Conservation (phyloP, 164 flowering plant species). For the Liriodendron chinense region DNA sequence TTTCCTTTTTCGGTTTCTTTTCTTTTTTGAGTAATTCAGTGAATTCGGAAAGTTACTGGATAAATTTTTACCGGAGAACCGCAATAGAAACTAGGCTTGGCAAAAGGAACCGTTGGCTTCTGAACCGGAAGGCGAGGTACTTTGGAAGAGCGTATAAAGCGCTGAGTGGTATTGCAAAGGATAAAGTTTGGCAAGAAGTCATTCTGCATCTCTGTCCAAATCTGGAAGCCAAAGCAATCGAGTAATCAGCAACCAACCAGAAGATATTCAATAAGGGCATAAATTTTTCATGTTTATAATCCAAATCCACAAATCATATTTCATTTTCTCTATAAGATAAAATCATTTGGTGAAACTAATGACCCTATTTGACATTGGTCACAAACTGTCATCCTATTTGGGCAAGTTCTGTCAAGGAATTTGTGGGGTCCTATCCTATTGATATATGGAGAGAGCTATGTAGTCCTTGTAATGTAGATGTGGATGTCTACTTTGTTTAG, state of each 20-base stretch:
- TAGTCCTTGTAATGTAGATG: no score
- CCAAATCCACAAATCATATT: not conserved
- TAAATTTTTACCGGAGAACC: conserved; percentile 77
- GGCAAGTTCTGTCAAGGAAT: no score
- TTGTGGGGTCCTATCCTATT: no score
- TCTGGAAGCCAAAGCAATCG: conserved; percentile 36
- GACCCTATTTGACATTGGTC: not conserved
- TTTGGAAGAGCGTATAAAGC: conserved; percentile 78
- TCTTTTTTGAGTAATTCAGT: not conserved
- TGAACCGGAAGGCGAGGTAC: conserved; percentile 68
- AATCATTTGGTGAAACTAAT: not conserved
- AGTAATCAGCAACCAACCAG: conserved; percentile 1
- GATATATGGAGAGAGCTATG: no score
- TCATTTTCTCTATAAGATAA: not conserved
- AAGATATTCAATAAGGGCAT: not conserved
- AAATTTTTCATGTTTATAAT: not conserved
- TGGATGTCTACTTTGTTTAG: no score
- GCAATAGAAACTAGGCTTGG: conserved; percentile 91
- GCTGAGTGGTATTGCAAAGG: conserved; percentile 96
- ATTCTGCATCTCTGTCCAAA: conserved; percentile 96
- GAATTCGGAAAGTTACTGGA: not conserved
- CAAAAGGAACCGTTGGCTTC: conserved; percentile 87
- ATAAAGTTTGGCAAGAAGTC: conserved; percentile 96
- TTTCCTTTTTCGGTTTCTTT: no score
- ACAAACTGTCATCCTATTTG: not conserved